Conservation (phyloP, 805 yeast genomes). For the Metschnikowia kofuensis region DNA sequence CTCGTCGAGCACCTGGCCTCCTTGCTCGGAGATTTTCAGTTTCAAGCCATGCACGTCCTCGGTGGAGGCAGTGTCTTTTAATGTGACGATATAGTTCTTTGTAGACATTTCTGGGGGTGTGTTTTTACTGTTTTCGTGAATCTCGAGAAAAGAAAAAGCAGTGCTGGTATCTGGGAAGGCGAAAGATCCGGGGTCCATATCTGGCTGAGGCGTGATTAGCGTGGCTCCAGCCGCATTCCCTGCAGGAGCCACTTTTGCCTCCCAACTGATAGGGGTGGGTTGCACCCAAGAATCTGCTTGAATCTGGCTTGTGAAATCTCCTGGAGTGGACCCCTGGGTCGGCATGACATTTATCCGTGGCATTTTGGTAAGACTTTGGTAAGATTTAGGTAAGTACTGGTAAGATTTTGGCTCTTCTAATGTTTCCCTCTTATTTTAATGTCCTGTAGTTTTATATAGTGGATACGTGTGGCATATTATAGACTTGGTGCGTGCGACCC, state of each 20-base stretch:
- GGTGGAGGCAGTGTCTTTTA: constrained; percentile 43
- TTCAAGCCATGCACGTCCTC: constrained; percentile 44
- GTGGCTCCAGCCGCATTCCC: not conserved
- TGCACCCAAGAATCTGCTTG: not conserved
- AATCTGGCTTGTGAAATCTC: not conserved
- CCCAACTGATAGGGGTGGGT: not conserved
- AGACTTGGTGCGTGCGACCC: no score
- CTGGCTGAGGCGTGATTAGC: not conserved
- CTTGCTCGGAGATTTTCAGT: constrained; percentile 46
- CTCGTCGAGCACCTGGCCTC: constrained; percentile 62
- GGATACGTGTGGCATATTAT: no score
- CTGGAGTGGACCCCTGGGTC: not conserved
- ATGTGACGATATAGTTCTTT: constrained; percentile 42
- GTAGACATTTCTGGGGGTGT: constrained; percentile 7
- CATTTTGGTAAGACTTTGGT: not conserved
- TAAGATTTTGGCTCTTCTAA: no score
- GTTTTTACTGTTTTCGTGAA: not conserved
- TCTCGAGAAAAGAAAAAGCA: not conserved
- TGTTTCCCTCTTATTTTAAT: no score
- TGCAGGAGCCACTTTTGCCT: not conserved
- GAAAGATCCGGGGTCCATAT: not conserved
- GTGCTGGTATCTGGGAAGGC: not conserved
- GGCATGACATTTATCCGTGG: not conserved
- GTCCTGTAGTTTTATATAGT: no score
- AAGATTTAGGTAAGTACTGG: no score